Conservation (phyloP, 306 rosid genomes). For the Vigna angularis region DNA sequence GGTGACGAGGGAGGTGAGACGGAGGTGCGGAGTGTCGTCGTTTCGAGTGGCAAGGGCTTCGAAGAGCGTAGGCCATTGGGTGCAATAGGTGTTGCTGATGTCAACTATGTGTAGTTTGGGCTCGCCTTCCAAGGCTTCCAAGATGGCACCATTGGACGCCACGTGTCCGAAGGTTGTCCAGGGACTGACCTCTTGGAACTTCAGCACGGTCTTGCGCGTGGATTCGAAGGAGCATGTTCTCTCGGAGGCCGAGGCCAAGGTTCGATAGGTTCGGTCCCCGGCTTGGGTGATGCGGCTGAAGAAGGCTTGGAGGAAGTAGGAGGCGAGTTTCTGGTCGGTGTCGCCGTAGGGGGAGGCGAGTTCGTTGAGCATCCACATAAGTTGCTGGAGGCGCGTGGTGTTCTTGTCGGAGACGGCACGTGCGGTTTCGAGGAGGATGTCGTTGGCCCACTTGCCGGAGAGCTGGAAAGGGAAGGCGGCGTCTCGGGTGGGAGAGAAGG, state of each 20-base stretch:
- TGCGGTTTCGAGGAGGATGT: conserved; percentile 72
- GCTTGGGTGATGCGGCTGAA: conserved; percentile 80
- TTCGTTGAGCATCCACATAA: conserved; percentile 97
- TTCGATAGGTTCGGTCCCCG: conserved; percentile 71
- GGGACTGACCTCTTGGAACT: conserved; percentile 90
- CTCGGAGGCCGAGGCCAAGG: conserved; percentile 69
- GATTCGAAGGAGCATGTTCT: conserved; percentile 84
- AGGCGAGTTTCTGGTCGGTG: conserved; percentile 75
- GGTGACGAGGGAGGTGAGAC: conserved; percentile 68
- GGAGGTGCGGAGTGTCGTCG: conserved; percentile 82
- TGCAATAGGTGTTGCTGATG: conserved; percentile 87
- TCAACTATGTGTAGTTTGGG: conserved; percentile 78
- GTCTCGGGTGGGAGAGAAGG: conserved; percentile 43
- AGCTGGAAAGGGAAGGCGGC: conserved; percentile 49
- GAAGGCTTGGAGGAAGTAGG: conserved; percentile 84
- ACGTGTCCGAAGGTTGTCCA: conserved; percentile 98
- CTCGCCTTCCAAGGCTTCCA: conserved; percentile 89
- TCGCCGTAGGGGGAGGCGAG: conserved; percentile 89
- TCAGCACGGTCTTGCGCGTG: conserved; percentile 71
- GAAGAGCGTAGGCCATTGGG: conserved; percentile 95
- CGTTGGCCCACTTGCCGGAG: conserved; percentile 75
- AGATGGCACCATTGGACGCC: conserved; percentile 86
- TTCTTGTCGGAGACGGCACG: conserved; percentile 77
- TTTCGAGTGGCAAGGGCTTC: conserved; percentile 85
- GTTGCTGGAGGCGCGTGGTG: conserved; percentile 68